Percentiles rank a stretch among this genome's conserved stretches.
These are phyloP conservation scores for Quercus mongolica DNA, from an alignment of 306 rosid genomes.

Conservation along the genomic window DNA sequence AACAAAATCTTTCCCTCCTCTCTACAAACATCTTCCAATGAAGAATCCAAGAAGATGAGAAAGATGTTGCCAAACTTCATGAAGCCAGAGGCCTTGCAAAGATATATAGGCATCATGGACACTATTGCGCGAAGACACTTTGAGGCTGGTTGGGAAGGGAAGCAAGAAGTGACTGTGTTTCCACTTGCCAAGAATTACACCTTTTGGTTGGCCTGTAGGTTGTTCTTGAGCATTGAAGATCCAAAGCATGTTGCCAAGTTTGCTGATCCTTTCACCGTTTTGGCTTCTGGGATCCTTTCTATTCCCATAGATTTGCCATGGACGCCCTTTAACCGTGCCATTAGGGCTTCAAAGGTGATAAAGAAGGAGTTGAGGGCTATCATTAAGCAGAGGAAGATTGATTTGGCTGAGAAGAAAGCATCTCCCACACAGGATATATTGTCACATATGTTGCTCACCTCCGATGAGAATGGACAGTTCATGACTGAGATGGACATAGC, in stretches of 20 bases:
- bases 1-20: slow-evolving; percentile 15
- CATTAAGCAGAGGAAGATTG: slow-evolving; percentile 2
- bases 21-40: neutral
- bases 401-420: neutral
- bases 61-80: slow-evolving; percentile 1
- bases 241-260: neutral
- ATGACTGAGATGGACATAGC: slow-evolving; percentile 9
- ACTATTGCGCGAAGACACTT: neutral
- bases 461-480: neutral
- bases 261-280: neutral
- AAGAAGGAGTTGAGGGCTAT: neutral
- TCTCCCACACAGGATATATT: slow-evolving; percentile 3
- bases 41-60: neutral
- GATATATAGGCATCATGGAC: slow-evolving; percentile 13
- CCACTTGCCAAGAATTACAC: neutral
- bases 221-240: slow-evolving; percentile 10
- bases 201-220: neutral
- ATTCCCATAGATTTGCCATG: slow-evolving; percentile 6
- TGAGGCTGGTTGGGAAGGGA: neutral
- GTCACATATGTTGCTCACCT: neutral
- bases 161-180: neutral
- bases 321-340: neutral
- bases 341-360: neutral
- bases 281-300: slow-evolving; percentile 6
- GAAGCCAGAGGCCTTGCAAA: slow-evolving; percentile 9